Conservation (phyloP, 2,329 filamentous ascomycete genomes). For the Helotiales sp. region DNA sequence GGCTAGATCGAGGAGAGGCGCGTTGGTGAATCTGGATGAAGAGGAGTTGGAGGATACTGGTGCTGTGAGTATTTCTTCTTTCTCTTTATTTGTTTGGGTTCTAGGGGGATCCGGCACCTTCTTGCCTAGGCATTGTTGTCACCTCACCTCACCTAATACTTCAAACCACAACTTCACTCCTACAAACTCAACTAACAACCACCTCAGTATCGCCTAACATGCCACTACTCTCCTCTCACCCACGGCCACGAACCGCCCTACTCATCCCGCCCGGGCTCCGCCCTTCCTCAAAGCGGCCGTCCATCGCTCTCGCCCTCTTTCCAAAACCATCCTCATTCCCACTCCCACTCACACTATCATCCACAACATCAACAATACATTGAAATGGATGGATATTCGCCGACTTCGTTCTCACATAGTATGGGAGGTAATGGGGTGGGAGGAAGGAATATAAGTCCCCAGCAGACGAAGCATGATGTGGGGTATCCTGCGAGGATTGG, state of each 20-base stretch:
- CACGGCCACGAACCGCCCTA: neutral
- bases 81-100: too few relatives aligned
- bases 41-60: constrained; percentile 7
- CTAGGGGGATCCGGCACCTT: too few relatives aligned
- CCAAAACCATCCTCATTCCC: neutral
- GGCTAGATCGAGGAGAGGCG: constrained; percentile 1
- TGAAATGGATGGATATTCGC: neutral
- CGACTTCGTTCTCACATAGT: neutral
- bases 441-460: neutral
- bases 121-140: too few relatives aligned
- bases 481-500: neutral
- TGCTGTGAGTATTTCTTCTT: neutral
- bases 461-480: neutral
- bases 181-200: neutral
- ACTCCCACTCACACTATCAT: neutral
- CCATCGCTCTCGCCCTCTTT: neutral
- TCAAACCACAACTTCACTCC: neutral
- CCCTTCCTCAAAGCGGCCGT: neutral
- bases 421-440: too few relatives aligned
- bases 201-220: constrained; percentile 2
- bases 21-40: neutral
- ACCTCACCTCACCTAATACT: neutral
- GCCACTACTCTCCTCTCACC: neutral
- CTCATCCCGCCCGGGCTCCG: neutral
- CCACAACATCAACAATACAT: constrained; percentile 1